Conservation (phyloP, 108 stramenopile species). For the Cyclotella choctawhatcheeana region DNA sequence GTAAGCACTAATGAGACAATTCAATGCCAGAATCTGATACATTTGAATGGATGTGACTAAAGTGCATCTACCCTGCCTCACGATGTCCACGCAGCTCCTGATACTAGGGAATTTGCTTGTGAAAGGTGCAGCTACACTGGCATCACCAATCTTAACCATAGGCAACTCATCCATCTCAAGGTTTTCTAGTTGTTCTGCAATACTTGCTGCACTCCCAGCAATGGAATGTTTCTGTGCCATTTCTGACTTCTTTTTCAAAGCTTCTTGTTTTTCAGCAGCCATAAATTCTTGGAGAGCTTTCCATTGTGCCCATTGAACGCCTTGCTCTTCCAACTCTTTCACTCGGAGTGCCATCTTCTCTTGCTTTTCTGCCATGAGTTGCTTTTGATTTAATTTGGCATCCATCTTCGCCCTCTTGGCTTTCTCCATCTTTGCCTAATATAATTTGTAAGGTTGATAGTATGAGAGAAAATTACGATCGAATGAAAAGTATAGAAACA, state of each 20-base stretch:
- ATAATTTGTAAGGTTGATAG: background rate
- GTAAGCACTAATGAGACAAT: constrained; percentile 95
- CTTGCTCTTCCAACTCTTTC: constrained; percentile 80
- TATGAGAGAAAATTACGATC: background rate
- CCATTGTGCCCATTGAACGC: constrained; percentile 81
- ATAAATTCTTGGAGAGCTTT: constrained; percentile 88
- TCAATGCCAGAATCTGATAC: constrained; percentile 97
- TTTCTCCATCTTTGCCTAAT: constrained; percentile 51
- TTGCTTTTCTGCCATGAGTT: constrained; percentile 70
- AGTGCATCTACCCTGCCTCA: constrained; percentile 96
- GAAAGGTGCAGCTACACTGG: constrained; percentile 97
- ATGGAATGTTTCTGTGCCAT: no score
- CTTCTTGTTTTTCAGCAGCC: constrained; percentile 40
- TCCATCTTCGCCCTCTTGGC: constrained; percentile 67
- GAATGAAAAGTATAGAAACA: no score
- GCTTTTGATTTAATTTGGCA: constrained; percentile 57
- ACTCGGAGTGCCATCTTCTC: constrained; percentile 61
- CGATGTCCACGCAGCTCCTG: constrained; percentile 81
- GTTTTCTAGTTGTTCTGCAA: constrained; percentile 43
- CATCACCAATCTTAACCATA: constrained; percentile 91
- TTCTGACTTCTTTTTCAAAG: constrained; percentile 43
- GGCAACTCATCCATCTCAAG: constrained; percentile 79
- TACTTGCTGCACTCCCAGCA: no score
- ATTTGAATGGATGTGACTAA: constrained; percentile 94
- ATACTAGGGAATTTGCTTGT: constrained; percentile 90